These are phyloP conservation scores for Cantharellus cinnabarinus DNA, from an alignment of 768 basidiomycete species.

Conservation along the genomic window DNA sequence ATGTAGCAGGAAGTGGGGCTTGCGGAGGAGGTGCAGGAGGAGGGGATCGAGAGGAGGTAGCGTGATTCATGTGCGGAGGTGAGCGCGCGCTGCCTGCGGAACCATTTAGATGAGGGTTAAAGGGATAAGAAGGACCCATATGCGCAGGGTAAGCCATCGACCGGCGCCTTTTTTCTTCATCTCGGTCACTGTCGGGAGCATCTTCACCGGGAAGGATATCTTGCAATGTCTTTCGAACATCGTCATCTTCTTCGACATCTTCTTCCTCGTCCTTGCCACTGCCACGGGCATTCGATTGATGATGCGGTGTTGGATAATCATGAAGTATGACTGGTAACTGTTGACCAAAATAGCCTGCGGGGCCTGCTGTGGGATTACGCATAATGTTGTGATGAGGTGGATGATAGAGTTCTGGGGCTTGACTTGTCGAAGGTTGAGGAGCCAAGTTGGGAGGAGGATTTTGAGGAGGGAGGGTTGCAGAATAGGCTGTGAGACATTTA, in stretches of 20 bases:
- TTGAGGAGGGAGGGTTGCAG: too few relatives aligned
- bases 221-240: neutral
- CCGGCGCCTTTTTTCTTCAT: neutral
- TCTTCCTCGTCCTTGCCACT: neutral
- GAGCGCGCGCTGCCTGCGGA: neutral
- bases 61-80: neutral
- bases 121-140: neutral
- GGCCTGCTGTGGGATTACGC: too few relatives aligned
- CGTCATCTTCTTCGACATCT: conserved; percentile 1
- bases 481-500: too few relatives aligned
- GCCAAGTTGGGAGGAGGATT: too few relatives aligned
- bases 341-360: too few relatives aligned
- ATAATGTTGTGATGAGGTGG: too few relatives aligned
- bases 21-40: neutral
- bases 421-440: neutral
- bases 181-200: neutral
- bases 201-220: neutral
- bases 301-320: neutral
- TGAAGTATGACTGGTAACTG: neutral
- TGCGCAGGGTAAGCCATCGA: conserved; percentile 1
- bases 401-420: neutral
- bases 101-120: neutral
- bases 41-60: neutral
- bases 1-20: neutral
- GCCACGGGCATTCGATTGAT: neutral